Evolutionary conservation across 176 grass and related monocot species (phyloP).

Genomic region (Urochloa ruziziensis): DNA sequence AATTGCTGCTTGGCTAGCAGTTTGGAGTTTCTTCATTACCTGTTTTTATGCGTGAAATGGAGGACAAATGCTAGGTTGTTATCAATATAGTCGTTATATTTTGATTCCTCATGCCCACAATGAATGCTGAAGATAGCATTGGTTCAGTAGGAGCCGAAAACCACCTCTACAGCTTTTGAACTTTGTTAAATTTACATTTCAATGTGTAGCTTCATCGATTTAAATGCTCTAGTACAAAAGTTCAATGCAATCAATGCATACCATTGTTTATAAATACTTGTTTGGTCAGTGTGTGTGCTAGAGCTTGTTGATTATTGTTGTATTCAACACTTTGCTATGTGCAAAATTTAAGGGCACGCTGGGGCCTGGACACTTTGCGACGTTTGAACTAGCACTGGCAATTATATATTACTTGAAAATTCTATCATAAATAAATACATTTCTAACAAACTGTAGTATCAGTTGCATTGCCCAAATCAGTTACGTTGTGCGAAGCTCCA

Average conservation of each 20-base stretch:
- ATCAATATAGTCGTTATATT: background rate
- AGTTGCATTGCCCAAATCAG: background rate
- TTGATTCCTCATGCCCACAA: background rate
- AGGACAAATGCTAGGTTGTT: background rate
- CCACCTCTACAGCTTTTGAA: background rate
- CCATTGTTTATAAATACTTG: background rate
- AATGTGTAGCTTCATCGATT: background rate
- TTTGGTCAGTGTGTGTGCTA: background rate
- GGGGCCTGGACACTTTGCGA: background rate
- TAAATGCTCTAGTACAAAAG: background rate
- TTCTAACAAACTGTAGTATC: background rate
- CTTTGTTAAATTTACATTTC: background rate
- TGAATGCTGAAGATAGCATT: background rate
- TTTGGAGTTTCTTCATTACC: background rate
- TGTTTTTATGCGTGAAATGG: background rate
- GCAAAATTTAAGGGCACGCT: background rate
- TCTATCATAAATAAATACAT: background rate
- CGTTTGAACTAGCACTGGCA: background rate
- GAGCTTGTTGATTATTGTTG: background rate
- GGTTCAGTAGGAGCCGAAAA: background rate
- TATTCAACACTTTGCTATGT: background rate
- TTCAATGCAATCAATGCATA: background rate
- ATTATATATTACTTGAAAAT: background rate
- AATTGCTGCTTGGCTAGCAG: background rate
- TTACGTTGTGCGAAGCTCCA: background rate